Evolutionary conservation across 306 rosid genomes (phyloP).

Genomic region (Rosa chinensis): DNA sequence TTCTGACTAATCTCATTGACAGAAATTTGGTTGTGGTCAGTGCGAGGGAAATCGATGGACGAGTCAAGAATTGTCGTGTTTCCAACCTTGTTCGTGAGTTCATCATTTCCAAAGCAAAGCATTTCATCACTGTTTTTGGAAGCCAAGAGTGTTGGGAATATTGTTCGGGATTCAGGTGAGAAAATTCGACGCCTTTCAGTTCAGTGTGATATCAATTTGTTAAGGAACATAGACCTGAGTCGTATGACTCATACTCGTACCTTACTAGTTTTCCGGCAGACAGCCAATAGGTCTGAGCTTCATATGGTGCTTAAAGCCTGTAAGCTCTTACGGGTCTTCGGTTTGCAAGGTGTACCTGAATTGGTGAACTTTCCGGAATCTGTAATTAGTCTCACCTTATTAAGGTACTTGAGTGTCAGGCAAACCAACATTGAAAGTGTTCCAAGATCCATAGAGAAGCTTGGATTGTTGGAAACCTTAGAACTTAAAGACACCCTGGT

Average conservation of each 20-base stretch:
- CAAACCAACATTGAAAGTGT: neutral
- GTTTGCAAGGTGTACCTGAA: neutral
- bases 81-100: constrained; percentile 1
- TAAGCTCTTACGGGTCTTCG: neutral
- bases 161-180: neutral
- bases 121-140: neutral
- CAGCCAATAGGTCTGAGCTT: no score
- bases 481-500: no score
- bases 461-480: no score
- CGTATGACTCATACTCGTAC: no score
- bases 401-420: neutral
- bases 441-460: no score
- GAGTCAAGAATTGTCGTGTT: constrained; percentile 14
- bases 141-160: no score
- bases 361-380: no score
- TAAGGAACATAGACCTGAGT: no score
- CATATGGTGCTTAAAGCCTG: no score
- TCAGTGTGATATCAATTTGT: neutral
- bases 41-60: constrained; percentile 12
- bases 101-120: neutral
- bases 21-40: neutral
- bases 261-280: no score
- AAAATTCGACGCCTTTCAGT: constrained; percentile 6
- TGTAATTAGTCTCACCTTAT: neutral
- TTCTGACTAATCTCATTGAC: neutral